A percentile compares a stretch with the other conserved stretches of the same genome.
Conservation (phyloP, 2,329 filamentous ascomycete genomes). For the Tolypocladium endophyticum region DNA sequence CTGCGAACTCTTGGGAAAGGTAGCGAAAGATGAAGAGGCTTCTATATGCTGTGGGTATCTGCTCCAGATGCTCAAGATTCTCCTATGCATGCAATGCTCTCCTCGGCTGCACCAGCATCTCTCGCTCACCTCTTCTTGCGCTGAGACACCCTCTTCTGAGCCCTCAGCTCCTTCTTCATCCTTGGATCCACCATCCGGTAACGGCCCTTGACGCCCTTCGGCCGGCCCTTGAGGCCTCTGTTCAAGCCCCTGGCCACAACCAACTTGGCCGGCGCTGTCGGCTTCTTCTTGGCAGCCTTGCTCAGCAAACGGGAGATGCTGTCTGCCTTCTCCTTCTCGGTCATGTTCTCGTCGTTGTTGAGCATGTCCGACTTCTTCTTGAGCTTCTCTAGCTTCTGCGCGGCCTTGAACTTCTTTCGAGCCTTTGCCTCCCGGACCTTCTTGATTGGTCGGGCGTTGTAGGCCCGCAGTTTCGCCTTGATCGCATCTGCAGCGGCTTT, state of each 20-base stretch:
- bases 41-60: not conserved
- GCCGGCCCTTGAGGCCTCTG: slow-evolving; percentile 74
- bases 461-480: slow-evolving; percentile 83
- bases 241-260: slow-evolving; percentile 83
- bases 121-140: slow-evolving; percentile 36
- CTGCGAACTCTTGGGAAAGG: slow-evolving; percentile 26
- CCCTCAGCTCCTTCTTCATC: slow-evolving; percentile 92
- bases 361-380: slow-evolving; percentile 94
- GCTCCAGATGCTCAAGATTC: not conserved
- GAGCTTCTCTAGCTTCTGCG: slow-evolving; percentile 82
- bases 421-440: slow-evolving; percentile 96
- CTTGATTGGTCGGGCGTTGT: slow-evolving; percentile 96
- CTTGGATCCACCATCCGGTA: slow-evolving; percentile 96
- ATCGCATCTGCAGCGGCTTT: slow-evolving; percentile 85
- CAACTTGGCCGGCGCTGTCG: slow-evolving; percentile 70
- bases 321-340: slow-evolving; percentile 89
- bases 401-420: slow-evolving; percentile 93
- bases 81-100: not conserved
- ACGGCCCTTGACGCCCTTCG: slow-evolving; percentile 84
- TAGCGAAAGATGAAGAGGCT: not conserved
- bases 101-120: not conserved
- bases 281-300: slow-evolving; percentile 78
- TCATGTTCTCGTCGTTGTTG: slow-evolving; percentile 81
- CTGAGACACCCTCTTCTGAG: slow-evolving; percentile 68
- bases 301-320: slow-evolving; percentile 73